phyloP scores from a whole-genome alignment of 305 asterid species.

The Rubia peregrina region DNA sequence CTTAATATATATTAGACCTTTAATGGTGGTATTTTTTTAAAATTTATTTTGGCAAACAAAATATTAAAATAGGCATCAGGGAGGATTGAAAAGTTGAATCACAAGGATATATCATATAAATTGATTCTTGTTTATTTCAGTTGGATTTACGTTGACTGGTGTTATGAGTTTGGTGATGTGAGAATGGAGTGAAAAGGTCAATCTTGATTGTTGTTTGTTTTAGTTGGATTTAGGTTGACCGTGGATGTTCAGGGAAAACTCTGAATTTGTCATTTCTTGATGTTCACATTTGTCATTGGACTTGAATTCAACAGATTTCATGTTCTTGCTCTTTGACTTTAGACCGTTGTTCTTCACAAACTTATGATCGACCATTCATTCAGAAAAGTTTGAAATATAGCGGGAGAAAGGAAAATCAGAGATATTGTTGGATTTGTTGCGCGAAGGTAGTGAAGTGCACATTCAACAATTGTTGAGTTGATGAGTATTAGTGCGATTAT shows the following conservation, averaged over 20 bases:
- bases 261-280: background rate
- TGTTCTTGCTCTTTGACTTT: no score
- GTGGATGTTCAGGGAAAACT: background rate
- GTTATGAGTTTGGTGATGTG: background rate
- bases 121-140: background rate
- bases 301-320: background rate
- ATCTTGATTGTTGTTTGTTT: slow-evolving; percentile 6
- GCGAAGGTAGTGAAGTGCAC: no score
- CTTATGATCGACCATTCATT: slow-evolving; percentile 40
- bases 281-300: background rate
- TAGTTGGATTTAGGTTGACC: background rate
- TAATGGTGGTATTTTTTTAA: no score
- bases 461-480: no score
- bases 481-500: no score
- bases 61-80: no score
- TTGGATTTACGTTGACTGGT: no score
- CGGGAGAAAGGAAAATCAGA: slow-evolving; percentile 20
- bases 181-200: background rate
- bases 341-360: slow-evolving; percentile 30
- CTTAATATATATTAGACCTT: no score
- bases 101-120: no score
- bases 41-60: no score
- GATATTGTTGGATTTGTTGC: no score
- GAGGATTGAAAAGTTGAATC: no score
- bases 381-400: slow-evolving; percentile 42